Base-by-base conservation (phyloP, 306 rosid species). In the Mimosa pudica region DNA sequence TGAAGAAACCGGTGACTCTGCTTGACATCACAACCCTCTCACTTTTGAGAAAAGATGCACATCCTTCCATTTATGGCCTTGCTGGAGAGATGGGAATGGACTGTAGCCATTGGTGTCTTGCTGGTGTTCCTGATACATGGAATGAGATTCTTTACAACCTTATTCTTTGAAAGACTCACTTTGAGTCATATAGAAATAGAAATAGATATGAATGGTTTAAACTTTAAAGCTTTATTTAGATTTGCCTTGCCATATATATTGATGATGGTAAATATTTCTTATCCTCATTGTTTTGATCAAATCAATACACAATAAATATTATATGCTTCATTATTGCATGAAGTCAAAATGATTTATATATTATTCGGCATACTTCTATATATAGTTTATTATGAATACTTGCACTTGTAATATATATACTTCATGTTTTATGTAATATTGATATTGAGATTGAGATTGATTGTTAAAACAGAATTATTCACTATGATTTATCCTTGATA, bases 81-180 rank as follows among this genome's bases (percentile, higher is more conserved):
- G 71, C 58, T 8, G 97, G 95, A 14, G 5, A 36, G 30, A 77
- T 80, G 0, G 86, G 77, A 75, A 76, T 89, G 87, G 99, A 95
- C 3, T 95, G 98, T 52, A 93, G 96, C 70, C 99, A 95, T 78
- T 95, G 99, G 99, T 95, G 99, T 69, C 94, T 95, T 2, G 41
- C 93, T 16, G 99, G 99, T 8, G 98, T 95, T 82, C 98, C 99
- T 6, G 99, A 95, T 73, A 85, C 92, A 51, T 95, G 99, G 99
- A 95, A 95, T 7, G 82, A 86, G 65, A 89, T 95, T 63, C 90
- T 95, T 80, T 91, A 90, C 91, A 91, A 91, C 73, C 82, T 86
- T 55, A 77, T 70, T 70, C 16, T 91, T 82, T 87, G 70, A 81
- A 41, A 1, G 41, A 0, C 54, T 10, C 12, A 10, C 17, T 1